A percentile compares a stretch with the other conserved stretches of the same genome.
These are phyloP conservation scores for Diaporthe destruens DNA, from an alignment of 2,329 filamentous ascomycete species.

Conservation along the genomic window DNA sequence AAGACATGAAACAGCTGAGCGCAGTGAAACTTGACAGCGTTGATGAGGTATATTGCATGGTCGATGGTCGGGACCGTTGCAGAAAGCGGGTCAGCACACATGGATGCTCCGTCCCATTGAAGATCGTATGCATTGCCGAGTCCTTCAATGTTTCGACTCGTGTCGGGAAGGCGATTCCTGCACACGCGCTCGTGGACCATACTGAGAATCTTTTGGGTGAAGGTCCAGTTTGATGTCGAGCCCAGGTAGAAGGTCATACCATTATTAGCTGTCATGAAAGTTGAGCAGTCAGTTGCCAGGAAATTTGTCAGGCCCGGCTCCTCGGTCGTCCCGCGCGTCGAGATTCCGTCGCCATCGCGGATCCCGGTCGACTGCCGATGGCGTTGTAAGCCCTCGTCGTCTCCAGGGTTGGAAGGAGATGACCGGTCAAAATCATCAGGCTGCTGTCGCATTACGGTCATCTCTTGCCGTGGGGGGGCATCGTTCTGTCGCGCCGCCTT, in stretches of 20 bases:
- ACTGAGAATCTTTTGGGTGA: conserved; percentile 61
- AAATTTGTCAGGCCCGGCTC: conserved; percentile 54
- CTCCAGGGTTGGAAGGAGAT: neutral
- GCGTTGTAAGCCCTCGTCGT: neutral
- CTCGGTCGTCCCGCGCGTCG: conserved; percentile 41
- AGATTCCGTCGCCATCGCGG: neutral
- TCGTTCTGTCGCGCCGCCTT: conserved; percentile 3
- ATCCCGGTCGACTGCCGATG: neutral
- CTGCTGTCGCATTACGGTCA: neutral
- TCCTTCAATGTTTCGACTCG: conserved; percentile 3
- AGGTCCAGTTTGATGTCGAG: conserved; percentile 69
- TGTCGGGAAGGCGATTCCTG: conserved; percentile 15
- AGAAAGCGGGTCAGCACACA: conserved; percentile 57
- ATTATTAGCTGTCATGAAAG: conserved; percentile 56
- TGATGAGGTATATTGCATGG: conserved; percentile 65
- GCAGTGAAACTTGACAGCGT: conserved; percentile 68
- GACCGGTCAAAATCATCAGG: neutral
- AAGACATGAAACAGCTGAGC: conserved; percentile 67
- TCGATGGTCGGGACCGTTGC: conserved; percentile 63
- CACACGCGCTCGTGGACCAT: conserved; percentile 57
- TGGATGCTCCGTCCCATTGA: conserved; percentile 44
- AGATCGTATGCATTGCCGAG: conserved; percentile 27
- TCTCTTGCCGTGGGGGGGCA: neutral
- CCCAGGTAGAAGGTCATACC: conserved; percentile 63
- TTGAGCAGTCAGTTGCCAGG: conserved; percentile 54